Evolutionary conservation across 495 filamentous ascomycete genomes (phyloP), one percentile per base, ranked within the genome.

Genomic region (Aspergillus panamensis): DNA sequence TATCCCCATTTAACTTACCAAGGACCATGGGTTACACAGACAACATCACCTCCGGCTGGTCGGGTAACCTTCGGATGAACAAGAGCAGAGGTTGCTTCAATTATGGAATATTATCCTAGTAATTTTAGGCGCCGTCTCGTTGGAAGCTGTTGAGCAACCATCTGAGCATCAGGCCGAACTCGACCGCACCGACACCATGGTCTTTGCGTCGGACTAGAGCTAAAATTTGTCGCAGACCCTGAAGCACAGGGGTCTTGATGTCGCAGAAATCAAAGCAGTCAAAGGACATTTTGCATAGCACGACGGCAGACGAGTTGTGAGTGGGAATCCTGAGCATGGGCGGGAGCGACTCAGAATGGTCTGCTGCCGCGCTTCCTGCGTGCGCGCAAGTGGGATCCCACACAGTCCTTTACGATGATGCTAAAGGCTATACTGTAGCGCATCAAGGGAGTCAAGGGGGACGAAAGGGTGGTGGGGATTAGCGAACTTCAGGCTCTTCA

Each of bases 381-480:
- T 33, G 94, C 94, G 16, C 81, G 94, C 29, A 97, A 97, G 70
- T 98, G 94, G 94, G 88, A 97, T 65, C 82, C 96, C 13, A 84
- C 91, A 37, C 90, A 88, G 65, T 91, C 92, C 9, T 82, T 97
- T 25, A 81, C 91, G 40, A 97, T 97, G 94, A 75, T 96, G 73
- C 82, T 96, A 52, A 85, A 87, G 3, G 92, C 93, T 0, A 89
- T 96, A 81, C 84, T 88, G 61, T 98, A 93, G 94, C 82, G 94
- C 37, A 71, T 80, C 7, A 80, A 84, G 54, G 89, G 92, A 56
- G 83, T 89, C 73, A 83, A 88, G 43, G 90, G 97, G 10, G 87
- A 96, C 66, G 84, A 88, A 32, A 89, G 90, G 57, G 84, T 98
- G 19, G 86, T 96, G 71, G 68, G 67, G 25, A 84, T 84, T 25